Base-by-base conservation (phyloP, 225 moss, liverwort and hornwort species). In the Pleurozium schreberi region DNA sequence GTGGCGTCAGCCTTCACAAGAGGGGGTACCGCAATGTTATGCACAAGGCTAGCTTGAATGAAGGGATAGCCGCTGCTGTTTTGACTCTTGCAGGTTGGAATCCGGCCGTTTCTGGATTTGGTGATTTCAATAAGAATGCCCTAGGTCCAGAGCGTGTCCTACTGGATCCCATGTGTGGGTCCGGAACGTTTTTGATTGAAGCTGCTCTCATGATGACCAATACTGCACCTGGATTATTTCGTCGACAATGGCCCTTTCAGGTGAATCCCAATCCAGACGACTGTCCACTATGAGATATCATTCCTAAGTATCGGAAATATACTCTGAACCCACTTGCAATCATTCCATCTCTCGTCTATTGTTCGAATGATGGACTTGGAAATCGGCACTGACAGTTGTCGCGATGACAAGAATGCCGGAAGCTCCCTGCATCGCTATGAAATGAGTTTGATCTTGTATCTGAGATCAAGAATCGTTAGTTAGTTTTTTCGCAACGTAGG, bases 141-240 rank as follows among this genome's bases (percentile, higher is more conserved):
- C 21, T 81, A 5, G 82, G 85, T 23, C 79, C 89, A 40, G 90
- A 86, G 85, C 79, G 93, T 61, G 92, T 96, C 80, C 74, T 97
- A 36, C 83, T 97, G 93, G 96, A 97, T 90, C 97, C 97, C 38
- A 97, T 97, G 97, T 97, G 97, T 67, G 95, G 97, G 31, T 97
- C 97, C 49, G 96, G 97, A 81, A 97, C 97, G 8, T 88, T 97
- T 61, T 89, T 97, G 34, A 97, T 97, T 40, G 97, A 97, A 90
- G 97, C 97, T 33, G 97, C 97, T 52, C 96, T 96, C 34, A 97
- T 97, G 96, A 95, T 95, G 58, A 85, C 89, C 88, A 95, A 97
- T 38, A 89, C 89, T 84, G 97, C 97, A 62, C 97, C 97, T 49
- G 97, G 97, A 81, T 92, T 96, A 38, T 91, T 95, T 91, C 93